phyloP scores from a whole-genome alignment of 345 rosid genomes.

The Dipteronia sinensis region DNA sequence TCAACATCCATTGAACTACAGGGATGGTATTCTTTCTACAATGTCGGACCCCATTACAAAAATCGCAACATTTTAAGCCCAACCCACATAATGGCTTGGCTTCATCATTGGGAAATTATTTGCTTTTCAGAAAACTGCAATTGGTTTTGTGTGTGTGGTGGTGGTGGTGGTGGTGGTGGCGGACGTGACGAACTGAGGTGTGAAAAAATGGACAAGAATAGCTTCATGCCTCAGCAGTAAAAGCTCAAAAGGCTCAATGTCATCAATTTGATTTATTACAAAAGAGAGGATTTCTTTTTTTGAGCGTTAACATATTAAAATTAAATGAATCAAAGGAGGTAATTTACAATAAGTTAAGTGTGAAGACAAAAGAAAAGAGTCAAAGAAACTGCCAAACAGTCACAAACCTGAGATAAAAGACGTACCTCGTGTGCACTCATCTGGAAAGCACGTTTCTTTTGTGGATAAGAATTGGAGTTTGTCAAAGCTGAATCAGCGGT shows the following conservation, averaged over 20 bases:
- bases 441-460: slow-evolving; percentile 58
- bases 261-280: not conserved
- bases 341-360: not conserved
- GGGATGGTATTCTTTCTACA: not conserved
- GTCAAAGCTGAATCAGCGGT: slow-evolving; percentile 32
- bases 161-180: not conserved
- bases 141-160: not conserved
- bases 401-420: not conserved
- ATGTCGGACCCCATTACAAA: not conserved
- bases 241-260: not conserved
- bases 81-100: not conserved
- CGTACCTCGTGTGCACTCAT: slow-evolving; percentile 88
- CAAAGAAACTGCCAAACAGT: not conserved
- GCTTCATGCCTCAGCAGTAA: not conserved
- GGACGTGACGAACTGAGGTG: not conserved
- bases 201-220: not conserved
- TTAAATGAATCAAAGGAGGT: not conserved
- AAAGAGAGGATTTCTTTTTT: not conserved
- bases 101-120: not conserved
- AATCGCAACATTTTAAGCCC: not conserved
- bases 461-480: slow-evolving; percentile 36
- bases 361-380: not conserved
- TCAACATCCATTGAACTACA: not conserved
- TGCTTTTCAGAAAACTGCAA: not conserved
- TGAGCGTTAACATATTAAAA: not conserved